Base-by-base conservation (phyloP, 2,329 filamentous ascomycete genomes). In the Hypoxylon sp. region DNA sequence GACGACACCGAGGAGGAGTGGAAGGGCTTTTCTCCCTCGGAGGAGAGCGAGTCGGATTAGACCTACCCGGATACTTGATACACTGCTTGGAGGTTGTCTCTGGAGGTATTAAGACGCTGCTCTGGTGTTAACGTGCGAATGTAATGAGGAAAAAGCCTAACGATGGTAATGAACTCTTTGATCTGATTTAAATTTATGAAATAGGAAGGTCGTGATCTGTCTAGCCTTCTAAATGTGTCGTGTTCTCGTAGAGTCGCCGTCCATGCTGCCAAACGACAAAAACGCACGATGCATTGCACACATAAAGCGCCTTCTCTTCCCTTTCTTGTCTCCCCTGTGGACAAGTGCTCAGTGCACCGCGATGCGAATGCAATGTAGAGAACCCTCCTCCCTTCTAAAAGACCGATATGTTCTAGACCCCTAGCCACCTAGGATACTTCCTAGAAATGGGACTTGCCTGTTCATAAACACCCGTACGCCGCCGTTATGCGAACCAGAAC, bases 1-100 rank as follows among this genome's bases (percentile, higher is more conserved):
- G 78, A 78, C 10, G 78, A 81, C 21, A 78, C 78, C 11, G 84
- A 83, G 56, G 81, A 84, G 51, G 82, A 83, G 64, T 87, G 86
- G 68, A 74, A 83, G 50, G 84, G 83, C 2, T 87, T 87, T 65
- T 82, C 84, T 9, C 50, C 67, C 1, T 68, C 58, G 17, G 47
- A 60, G 8, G 67, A 70, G 29, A 70, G 68, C 29, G 67, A 70
- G 45, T 70, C 67, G 1, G 69, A 70, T 21, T 70, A 56, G 46
- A 24, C 18, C 5, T 33, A 13, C 29, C n/a, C n/a, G n/a, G n/a
- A n/a, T n/a, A n/a, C n/a, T n/a, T n/a, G n/a, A n/a, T n/a, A n/a
- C n/a, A n/a, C n/a, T n/a, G n/a, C n/a, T n/a, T n/a, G n/a, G n/a
- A n/a, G n/a, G n/a, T n/a, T n/a, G n/a, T n/a, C n/a, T n/a, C 9